Conservation (phyloP, 148 eudicot species). For the Persicaria maculosa region DNA sequence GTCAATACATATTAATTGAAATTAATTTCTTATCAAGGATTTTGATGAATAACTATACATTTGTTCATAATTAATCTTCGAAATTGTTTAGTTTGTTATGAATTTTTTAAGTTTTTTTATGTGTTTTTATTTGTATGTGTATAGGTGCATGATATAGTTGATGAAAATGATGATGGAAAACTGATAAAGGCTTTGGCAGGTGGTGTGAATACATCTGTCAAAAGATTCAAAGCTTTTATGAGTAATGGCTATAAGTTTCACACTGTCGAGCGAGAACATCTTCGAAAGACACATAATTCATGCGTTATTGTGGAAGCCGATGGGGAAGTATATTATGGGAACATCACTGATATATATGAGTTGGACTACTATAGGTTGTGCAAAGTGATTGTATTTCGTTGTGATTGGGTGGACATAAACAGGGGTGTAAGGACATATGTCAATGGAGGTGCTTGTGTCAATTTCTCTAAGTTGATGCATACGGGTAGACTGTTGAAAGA, state of each 20-base stretch:
- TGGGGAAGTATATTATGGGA: conserved; percentile 17
- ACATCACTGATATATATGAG: neutral
- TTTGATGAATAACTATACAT: too few species aligned
- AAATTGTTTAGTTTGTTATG: too few species aligned
- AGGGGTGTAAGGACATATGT: too few species aligned
- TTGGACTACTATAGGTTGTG: conserved; percentile 13
- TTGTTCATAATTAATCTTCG: too few species aligned
- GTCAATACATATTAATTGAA: too few species aligned
- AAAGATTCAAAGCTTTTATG: neutral
- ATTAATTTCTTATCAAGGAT: too few species aligned
- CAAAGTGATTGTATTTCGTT: too few species aligned
- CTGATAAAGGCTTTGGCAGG: neutral
- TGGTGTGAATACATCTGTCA: neutral
- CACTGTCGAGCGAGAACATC: neutral
- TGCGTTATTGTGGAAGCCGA: conserved; percentile 16
- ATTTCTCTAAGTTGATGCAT: too few species aligned
- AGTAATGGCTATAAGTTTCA: neutral
- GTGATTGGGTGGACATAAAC: too few species aligned
- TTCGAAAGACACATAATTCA: conserved; percentile 14
- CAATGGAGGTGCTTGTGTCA: too few species aligned
- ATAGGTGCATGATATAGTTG: neutral
- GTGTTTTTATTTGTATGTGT: neutral
- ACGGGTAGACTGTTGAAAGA: too few species aligned
- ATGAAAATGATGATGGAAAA: neutral
- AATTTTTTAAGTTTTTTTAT: too few species aligned